Evolutionary conservation across 805 yeast genomes (phyloP), one percentile per base, ranked within the genome.

Genomic region (Barnettozyma californica): DNA sequence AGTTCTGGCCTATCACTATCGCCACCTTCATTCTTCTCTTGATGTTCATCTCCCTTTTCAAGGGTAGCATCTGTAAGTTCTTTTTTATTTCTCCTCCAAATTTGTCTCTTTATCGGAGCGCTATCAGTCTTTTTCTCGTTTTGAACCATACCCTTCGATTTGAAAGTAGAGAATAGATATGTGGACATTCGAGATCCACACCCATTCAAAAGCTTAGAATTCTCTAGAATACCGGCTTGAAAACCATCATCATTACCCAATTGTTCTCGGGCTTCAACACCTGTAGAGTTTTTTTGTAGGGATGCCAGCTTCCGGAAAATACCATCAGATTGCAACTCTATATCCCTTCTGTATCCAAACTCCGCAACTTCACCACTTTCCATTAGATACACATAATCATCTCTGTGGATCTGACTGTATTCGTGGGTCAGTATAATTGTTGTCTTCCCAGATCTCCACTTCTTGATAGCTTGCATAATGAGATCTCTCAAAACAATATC

Each of bases 371-470:
- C 16, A 0, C 97, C 97, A 41, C 75, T 62, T 31, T 80, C 77
- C 64, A 94, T 62, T 4, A 83, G 53, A 39, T 76, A 70, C 0
- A 91, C 79, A 45, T 66, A 63, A 58, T 88, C 95, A n/a, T 71
- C 67, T 1, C 67, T 58, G 0, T 67, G 65, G 16, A 92, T 82
- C 31, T 80, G 81, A 10, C 70, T 61, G 23, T 79, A 65, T 39
- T 90, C 89, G 64, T 94, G 99, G 0, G 97, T 86, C 45, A 92
- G 73, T 3, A 89, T 67, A 14, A 94, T 75, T 0, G 97, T 91
- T 0, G 97, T 86, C 53, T 77, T 83, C 2, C 78, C 81, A 8
- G 52, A 49, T 55, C 98, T 74, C 83, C 86, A 81, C 4, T 53
- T 47, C 46, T 78, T 75, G 11, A 94, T 71, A 0, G 73, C 72